A percentile compares a stretch with the other conserved stretches of the same genome.
phyloP scores from a whole-genome alignment of 768 basidiomycete species.

The Amanita polypyramis region DNA sequence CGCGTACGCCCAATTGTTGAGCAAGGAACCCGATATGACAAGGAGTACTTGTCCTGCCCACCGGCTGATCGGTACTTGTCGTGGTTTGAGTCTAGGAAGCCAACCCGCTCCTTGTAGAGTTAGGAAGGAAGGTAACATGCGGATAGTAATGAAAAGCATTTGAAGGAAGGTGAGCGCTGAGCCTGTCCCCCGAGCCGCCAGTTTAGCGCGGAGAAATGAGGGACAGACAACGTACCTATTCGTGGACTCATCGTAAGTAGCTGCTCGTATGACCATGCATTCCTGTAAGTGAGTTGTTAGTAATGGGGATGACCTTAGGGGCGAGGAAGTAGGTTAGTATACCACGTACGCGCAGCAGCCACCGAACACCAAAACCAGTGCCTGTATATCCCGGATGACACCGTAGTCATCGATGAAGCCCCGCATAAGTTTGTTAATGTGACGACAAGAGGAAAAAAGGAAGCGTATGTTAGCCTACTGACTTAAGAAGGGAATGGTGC shows the following conservation, averaged over 20 bases:
- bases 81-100: constrained; percentile 48
- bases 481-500: not conserved
- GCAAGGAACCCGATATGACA: constrained; percentile 50
- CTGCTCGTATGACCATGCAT: constrained; percentile 72
- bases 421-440: not conserved
- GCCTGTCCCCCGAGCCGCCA: constrained; percentile 26
- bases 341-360: constrained; percentile 73
- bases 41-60: constrained; percentile 70
- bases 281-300: constrained; percentile 26
- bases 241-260: constrained; percentile 58
- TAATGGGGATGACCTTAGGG: not conserved
- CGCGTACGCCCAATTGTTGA: constrained; percentile 79
- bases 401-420: not conserved
- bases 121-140: constrained; percentile 57
- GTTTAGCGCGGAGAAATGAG: no score
- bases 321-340: not conserved
- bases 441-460: no score
- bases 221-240: constrained; percentile 40
- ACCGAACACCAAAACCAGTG: constrained; percentile 56
- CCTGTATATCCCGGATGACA: not conserved
- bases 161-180: constrained; percentile 80
- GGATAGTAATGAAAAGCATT: constrained; percentile 66
- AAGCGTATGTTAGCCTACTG: not conserved
- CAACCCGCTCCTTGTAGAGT: constrained; percentile 21
- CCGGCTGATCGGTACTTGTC: constrained; percentile 53